Evolutionary conservation across 2,329 filamentous ascomycete species (phyloP), one percentile per base, ranked within the genome.

Genomic region (Fusarium napiforme): DNA sequence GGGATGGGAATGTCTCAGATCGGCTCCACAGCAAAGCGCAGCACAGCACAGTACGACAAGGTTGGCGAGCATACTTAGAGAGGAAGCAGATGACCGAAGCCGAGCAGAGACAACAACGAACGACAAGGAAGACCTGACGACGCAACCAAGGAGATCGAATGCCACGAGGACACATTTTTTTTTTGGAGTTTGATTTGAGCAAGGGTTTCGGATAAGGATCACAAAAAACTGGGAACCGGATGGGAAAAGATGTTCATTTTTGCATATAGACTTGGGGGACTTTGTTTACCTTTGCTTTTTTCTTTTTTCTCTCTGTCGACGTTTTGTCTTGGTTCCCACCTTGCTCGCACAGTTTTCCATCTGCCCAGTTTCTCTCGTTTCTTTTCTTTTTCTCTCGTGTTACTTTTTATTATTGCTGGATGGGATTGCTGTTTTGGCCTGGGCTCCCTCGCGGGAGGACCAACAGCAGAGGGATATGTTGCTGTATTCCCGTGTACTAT

Each of bases 1-100:
- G 61, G 69, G 72, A 63, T 76, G 76, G 74, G 75, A 76, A 74
- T 80, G 79, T 81, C 78, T 81, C 72, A 76, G 79, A 79, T 79
- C 64, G 57, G 26, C 60, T 52, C 56, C 59, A 45, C 58, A 50
- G 55, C 47, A 46, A 56, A 52, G 46, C 47, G 43, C 56, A 52
- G 57, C 18, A n/a, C 39, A n/a, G 39, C 39, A 40, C 39, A 40
- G 39, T 42, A 57, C 65, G 60, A 69, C 60, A 68, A 60, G 67
- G 60, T 60, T 71, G 50, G 34, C 52, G 59, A 73, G 53, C 47
- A 62, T 43, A 45, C 57, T 46, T 58, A 52, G 43, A 34, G 23
- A 71, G 43, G 40, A 63, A 52, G 53, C 55, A 52, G 49, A 56
- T 32, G 65, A 58, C 71, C 45, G 45, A 69, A 58, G 60, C 42